phyloP scores from a whole-genome alignment of 331 rosid genomes.

The Quercus phellos region DNA sequence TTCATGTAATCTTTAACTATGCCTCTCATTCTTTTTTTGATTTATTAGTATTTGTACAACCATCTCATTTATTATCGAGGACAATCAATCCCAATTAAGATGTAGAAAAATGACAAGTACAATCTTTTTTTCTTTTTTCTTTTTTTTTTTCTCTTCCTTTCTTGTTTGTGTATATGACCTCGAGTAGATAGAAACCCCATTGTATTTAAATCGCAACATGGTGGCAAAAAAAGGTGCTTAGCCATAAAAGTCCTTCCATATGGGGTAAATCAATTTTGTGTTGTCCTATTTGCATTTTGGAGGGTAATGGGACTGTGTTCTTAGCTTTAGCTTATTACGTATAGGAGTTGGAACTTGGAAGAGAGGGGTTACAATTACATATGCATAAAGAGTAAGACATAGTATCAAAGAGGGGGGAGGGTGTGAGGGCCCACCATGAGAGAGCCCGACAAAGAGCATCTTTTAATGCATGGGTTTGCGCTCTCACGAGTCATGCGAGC shows the following conservation, averaged over 20 bases:
- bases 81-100: too few relatives aligned
- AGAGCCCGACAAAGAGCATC: conserved; percentile 81
- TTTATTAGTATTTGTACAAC: too few relatives aligned
- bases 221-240: neutral
- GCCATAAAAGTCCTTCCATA: neutral
- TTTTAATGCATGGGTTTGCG: conserved; percentile 56
- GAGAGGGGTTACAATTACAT: too few relatives aligned
- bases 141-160: too few relatives aligned
- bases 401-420: neutral
- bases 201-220: neutral
- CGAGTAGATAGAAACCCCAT: neutral
- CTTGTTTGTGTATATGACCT: too few relatives aligned
- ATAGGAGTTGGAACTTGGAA: too few relatives aligned
- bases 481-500: conserved; percentile 18
- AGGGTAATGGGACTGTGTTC: neutral
- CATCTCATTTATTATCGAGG: too few relatives aligned
- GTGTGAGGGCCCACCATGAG: neutral
- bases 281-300: neutral
- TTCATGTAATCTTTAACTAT: too few relatives aligned
- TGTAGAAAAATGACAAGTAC: too few relatives aligned
- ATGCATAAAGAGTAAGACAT: too few relatives aligned
- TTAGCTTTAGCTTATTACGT: neutral
- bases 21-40: too few relatives aligned
- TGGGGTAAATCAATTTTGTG: neutral
- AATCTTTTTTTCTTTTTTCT: too few relatives aligned